Base-by-base conservation (phyloP, 2,329 filamentous ascomycete genomes). In the Pyricularia pennisetigena region DNA sequence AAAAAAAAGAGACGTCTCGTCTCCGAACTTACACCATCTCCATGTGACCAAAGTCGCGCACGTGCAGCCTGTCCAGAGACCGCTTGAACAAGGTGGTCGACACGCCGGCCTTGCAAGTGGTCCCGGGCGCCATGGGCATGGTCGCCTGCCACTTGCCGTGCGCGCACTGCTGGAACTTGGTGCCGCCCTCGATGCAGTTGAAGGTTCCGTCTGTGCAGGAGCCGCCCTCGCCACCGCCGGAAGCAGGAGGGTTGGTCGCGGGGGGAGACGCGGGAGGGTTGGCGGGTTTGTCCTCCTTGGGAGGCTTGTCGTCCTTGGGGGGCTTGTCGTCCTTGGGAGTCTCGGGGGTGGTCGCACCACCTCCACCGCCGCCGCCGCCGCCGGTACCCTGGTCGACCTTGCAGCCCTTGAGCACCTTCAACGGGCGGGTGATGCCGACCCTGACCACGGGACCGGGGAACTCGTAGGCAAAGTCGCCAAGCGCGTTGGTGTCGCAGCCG, bases 141-240 rank as follows among this genome's bases (percentile, higher is more conserved):
- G 75, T 68, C 3, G 71, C 70, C 2, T 81, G 79, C 83, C 83
- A 86, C 28, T 73, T 64, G 29, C 83, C 83, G 67, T 76, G 80
- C 24, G 82, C 83, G 71, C 84, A 86, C 69, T 80, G 82, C 76
- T 85, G 83, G 79, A 82, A 86, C 23, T 78, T 75, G n/a, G 70
- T 73, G 54, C 65, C 65, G 68, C 32, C 32, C 32, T 82, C 76
- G 67, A 84, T 74, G 74, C 84, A 86, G 76, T 82, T 81, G 81
- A 81, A 85, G n/a, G 72, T 68, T 68, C 84, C 84, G 41, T 49
- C 41, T 16, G 76, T 76, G 79, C 84, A 85, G 67, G 80, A 68
- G 65, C 76, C 66, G 29, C 71, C 69, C 64, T 75, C 66, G 29
- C 71, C 76, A 30, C 77, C 75, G 70, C 75, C 74, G 3, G 73